A percentile compares a stretch with the other conserved stretches of the same genome.
Conservation (phyloP, 768 basidiomycete genomes). For the Hydnomerulius pinastri region DNA sequence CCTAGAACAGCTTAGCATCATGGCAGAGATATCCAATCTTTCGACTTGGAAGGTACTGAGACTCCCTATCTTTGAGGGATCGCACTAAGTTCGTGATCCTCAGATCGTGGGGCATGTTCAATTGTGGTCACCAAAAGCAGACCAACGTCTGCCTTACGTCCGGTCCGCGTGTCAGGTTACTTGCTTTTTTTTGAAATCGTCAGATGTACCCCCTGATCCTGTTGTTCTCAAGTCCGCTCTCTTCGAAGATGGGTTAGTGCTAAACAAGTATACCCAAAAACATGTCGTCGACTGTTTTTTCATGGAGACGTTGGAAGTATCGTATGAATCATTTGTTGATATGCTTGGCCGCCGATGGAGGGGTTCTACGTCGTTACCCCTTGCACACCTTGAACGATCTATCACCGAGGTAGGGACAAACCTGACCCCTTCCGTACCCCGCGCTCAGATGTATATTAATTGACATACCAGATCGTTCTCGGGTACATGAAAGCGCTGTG, state of each 20-base stretch:
- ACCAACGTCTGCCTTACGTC: conserved; percentile 52
- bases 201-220: conserved; percentile 1
- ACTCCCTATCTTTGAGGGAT: neutral
- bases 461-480: conserved; percentile 50
- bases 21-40: conserved; percentile 47
- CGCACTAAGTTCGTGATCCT: conserved; percentile 1
- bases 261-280: conserved; percentile 49
- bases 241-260: conserved; percentile 54
- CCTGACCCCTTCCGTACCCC: neutral
- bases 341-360: conserved; percentile 42
- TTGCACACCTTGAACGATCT: conserved; percentile 42
- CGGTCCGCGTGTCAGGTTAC: conserved; percentile 67
- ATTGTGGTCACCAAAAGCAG: conserved; percentile 45
- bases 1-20: conserved; percentile 50
- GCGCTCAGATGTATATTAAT: neutral
- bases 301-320: conserved; percentile 58
- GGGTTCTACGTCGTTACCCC: conserved; percentile 35
- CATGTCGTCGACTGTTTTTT: conserved; percentile 70
- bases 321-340: conserved; percentile 48
- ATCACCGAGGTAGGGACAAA: conserved; percentile 35
- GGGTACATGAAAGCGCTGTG: conserved; percentile 62
- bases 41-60: conserved; percentile 63
- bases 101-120: conserved; percentile 54
- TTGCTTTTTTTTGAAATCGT: conserved; percentile 10
- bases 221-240: conserved; percentile 51